phyloP scores from a whole-genome alignment of 805 yeast genomes.

The Schwanniomyces polymorphus region DNA sequence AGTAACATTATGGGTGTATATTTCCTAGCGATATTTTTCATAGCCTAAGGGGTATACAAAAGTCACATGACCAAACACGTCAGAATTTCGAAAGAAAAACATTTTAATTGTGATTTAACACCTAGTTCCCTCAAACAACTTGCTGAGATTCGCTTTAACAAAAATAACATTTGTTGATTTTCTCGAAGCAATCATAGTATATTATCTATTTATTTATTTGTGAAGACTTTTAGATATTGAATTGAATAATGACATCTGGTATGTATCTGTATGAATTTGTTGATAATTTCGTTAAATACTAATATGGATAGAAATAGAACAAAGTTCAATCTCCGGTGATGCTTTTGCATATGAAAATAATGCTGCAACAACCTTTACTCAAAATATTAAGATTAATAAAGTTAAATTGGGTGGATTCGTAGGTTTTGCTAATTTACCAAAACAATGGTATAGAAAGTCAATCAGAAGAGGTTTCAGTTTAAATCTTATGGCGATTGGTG shows the following conservation, averaged over 20 bases:
- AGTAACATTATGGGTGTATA: too few relatives aligned
- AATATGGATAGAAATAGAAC: not conserved
- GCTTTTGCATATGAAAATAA: not conserved
- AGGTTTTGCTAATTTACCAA: conserved; percentile 96
- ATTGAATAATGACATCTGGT: conserved; percentile 7
- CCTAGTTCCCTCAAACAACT: not conserved
- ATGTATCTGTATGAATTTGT: not conserved
- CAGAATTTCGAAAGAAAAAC: not conserved
- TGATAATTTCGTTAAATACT: not conserved
- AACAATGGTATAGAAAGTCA: conserved; percentile 97
- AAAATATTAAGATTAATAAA: conserved; percentile 63
- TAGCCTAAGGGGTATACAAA: not conserved
- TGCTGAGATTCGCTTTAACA: not conserved
- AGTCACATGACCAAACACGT: not conserved
- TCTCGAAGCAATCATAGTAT: not conserved
- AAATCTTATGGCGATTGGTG: conserved; percentile 89
- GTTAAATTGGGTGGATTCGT: conserved; percentile 90
- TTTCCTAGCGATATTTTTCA: not conserved
- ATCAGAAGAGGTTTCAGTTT: conserved; percentile 86
- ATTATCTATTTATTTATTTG: not conserved
- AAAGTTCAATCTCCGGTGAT: not conserved
- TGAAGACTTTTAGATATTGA: not conserved
- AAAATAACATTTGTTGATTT: not conserved
- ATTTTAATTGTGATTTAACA: not conserved
- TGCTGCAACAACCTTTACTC: conserved; percentile 8